Evolutionary conservation across 257 asterid species (phyloP).

Genomic region (Rauvolfia tetraphylla): DNA sequence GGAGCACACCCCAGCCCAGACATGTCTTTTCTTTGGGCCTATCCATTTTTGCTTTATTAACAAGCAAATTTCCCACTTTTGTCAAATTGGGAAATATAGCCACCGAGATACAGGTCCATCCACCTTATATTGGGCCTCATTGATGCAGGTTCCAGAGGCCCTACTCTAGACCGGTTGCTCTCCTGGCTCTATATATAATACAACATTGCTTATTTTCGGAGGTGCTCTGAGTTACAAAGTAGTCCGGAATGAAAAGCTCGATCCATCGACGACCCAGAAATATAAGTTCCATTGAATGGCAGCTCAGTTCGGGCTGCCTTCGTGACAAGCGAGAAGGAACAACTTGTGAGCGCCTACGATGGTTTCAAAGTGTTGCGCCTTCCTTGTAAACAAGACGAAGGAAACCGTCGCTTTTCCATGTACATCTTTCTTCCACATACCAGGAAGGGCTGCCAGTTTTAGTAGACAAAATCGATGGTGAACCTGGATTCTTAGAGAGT

Average conservation of each 20-base stretch:
- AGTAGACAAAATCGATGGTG: constrained; percentile 23
- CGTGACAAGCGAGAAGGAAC: constrained; percentile 7
- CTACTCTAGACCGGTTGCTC: constrained; percentile 17
- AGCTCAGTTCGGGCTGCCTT: no score
- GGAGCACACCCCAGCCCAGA: no score
- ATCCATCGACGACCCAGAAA: no score
- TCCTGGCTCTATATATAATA: constrained; percentile 20
- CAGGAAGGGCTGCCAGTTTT: constrained; percentile 33
- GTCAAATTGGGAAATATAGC: no score
- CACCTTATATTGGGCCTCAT: constrained; percentile 22
- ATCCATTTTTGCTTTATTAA: no score
- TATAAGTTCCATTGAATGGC: no score
- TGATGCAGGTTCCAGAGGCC: constrained; percentile 22
- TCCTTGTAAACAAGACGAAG: constrained; percentile 34
- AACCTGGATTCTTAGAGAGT: constrained; percentile 27
- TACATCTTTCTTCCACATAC: constrained; percentile 30
- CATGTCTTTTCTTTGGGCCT: no score
- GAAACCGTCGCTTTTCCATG: constrained; percentile 36
- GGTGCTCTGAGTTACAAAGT: constrained; percentile 42
- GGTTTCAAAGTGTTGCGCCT: constrained; percentile 36
- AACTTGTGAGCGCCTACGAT: constrained; percentile 18
- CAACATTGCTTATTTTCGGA: constrained; percentile 32
- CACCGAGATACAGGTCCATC: no score
- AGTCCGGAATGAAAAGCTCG: constrained; percentile 23
- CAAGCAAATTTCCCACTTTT: no score